Percentiles rank a stretch among this genome's conserved stretches.
Conservation (phyloP, 1,284 basidiomycete genomes). For the Microbotryomycetes sp. region DNA sequence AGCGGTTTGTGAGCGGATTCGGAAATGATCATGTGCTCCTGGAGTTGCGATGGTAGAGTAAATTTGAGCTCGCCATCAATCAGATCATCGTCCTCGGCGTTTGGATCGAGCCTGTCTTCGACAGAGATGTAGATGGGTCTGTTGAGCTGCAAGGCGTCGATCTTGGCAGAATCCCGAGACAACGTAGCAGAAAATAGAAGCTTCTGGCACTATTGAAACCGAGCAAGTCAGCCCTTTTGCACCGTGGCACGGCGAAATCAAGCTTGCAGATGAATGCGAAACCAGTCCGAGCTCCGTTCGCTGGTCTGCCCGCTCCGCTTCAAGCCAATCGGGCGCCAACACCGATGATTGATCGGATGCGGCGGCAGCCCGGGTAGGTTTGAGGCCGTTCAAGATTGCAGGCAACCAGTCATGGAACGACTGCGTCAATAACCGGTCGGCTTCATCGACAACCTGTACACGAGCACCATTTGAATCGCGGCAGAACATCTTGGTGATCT, state of each 20-base stretch:
- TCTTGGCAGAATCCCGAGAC: slow-evolving; percentile 86
- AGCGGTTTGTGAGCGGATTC: slow-evolving; percentile 78
- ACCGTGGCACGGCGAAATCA: not conserved
- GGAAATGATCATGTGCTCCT: slow-evolving; percentile 85
- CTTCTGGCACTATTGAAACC: slow-evolving; percentile 82
- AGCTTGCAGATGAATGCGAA: not conserved
- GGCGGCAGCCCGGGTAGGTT: slow-evolving; percentile 40
- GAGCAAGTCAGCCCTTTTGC: too few species aligned
- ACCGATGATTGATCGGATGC: too few species aligned
- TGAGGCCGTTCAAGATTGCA: slow-evolving; percentile 65
- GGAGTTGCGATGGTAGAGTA: slow-evolving; percentile 66
- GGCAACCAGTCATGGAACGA: slow-evolving; percentile 93
- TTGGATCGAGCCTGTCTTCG: slow-evolving; percentile 44
- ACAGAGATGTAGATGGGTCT: slow-evolving; percentile 86
- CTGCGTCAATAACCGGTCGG: slow-evolving; percentile 86
- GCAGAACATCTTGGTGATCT: not conserved
- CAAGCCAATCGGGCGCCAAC: slow-evolving; percentile 24
- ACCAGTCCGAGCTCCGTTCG: not conserved
- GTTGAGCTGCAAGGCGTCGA: slow-evolving; percentile 69
- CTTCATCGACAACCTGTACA: slow-evolving; percentile 86
- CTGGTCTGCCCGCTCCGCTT: not conserved
- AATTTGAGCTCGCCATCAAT: slow-evolving; percentile 62
- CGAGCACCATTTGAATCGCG: not conserved
- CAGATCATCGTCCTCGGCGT: slow-evolving; percentile 41
- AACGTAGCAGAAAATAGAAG: slow-evolving; percentile 94